Base-by-base conservation (phyloP, 805 yeast species). In the Saccharomyces jurei region DNA sequence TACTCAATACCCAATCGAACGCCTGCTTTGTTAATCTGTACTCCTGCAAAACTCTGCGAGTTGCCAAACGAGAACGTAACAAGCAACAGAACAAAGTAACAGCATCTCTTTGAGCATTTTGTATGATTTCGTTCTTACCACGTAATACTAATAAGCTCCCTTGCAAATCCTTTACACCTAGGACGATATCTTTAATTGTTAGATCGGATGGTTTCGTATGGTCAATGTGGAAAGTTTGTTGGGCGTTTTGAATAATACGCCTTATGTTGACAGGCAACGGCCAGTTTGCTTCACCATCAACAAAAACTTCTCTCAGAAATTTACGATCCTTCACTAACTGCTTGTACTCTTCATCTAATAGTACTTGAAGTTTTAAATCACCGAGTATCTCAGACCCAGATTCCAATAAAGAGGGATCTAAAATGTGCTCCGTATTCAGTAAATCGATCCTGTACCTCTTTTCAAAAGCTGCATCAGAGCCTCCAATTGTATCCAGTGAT, bases 201-300 rank as follows among this genome's bases (percentile, higher is more conserved):
- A 94, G 78, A 70, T 94, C 97, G 58, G 95, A 86, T 3, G 97
- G 95, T 69, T 84, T 88, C 41, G 87, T 81, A 65, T 89, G 87
- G 61, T 96, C 98, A 62, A 89, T 83, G 65, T 87, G 94, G 85
- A 94, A 94, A 56, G 94, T 90, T 70, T 92, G 97, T 74, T 92
- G 98, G 11, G 99, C 92, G 68, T 94, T 95, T 72, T 94, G 98
- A 59, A 94, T 79, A 58, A 95, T 86, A 79, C 99, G 96, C 69
- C 97, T 87, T 64, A 94, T 82, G 67, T 95, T 94, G 27, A 94
- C 98, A 30, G 99, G 99, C 61, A 95, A 77, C 55, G 98, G 98
- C 97, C 98, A 92, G 71, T 86, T 88, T 65, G 82, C 84, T 69
- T 94, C 99, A 77, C 99, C 99, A 64, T 87, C 89, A 50, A 86